A percentile compares a stretch with the other conserved stretches of the same genome.
phyloP scores from a whole-genome alignment of 2,329 filamentous ascomycete species.

The Colletotrichum tofieldiae region DNA sequence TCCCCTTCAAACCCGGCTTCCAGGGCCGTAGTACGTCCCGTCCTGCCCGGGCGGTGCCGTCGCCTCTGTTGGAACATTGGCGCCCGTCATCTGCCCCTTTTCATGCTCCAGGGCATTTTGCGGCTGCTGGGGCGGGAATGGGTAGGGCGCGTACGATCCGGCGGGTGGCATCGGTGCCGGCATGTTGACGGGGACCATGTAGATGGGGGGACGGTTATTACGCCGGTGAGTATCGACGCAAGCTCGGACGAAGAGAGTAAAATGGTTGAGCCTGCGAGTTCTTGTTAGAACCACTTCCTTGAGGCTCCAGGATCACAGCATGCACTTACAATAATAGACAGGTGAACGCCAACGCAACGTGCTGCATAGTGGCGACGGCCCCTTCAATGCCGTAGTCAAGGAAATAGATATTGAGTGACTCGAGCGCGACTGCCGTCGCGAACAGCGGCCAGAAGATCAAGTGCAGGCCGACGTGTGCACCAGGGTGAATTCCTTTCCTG shows the following conservation, averaged over 20 bases:
- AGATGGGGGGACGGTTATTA: conserved; percentile 45
- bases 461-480: conserved; percentile 59
- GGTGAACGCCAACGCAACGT: conserved; percentile 44
- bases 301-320: background rate
- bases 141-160: conserved; percentile 22
- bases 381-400: background rate
- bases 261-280: conserved; percentile 49
- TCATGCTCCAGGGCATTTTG: background rate
- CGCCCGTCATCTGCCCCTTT: background rate
- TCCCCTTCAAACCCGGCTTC: background rate
- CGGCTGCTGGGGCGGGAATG: conserved; percentile 9
- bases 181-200: conserved; percentile 27
- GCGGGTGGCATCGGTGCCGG: conserved; percentile 13
- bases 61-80: background rate
- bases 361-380: conserved; percentile 26
- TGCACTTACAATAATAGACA: conserved; percentile 39
- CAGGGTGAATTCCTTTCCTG: conserved; percentile 58
- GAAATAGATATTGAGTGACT: conserved; percentile 42
- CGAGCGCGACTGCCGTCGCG: conserved; percentile 47
- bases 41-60: background rate
- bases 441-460: conserved; percentile 59
- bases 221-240: conserved; percentile 56
- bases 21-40: conserved; percentile 26
- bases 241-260: conserved; percentile 57
- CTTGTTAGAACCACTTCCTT: too few species aligned